Evolutionary conservation across 164 flowering plant genomes (phyloP).

Genomic region (Echeveria elegans): DNA sequence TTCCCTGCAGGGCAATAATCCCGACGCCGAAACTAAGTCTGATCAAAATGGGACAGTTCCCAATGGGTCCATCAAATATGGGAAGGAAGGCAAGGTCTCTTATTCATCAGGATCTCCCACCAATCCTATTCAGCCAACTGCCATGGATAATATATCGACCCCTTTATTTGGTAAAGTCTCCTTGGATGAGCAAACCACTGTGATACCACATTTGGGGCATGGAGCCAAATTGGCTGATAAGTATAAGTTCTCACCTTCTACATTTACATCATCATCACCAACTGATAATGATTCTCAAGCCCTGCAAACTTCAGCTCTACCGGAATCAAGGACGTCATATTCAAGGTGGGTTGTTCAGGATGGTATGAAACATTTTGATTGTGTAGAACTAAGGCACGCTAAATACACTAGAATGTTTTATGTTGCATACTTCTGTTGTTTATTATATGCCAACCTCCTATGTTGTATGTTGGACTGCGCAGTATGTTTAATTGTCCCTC

Average conservation of each 20-base stretch:
- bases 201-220: conserved; percentile 23
- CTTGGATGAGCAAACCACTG: conserved; percentile 20
- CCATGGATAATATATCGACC: conserved; percentile 17
- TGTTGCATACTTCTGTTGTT: background rate
- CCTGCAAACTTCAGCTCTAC: conserved; percentile 11
- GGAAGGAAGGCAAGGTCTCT: conserved; percentile 17
- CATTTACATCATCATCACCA: conserved; percentile 12
- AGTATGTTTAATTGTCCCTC: conserved; percentile 7
- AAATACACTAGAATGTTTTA: background rate
- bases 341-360: conserved; percentile 9
- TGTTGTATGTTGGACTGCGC: background rate
- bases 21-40: background rate
- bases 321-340: conserved; percentile 7
- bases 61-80: conserved; percentile 18
- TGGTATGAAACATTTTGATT: background rate
- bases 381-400: too few species aligned
- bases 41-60: conserved; percentile 14
- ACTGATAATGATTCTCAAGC: conserved; percentile 14
- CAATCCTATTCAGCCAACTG: conserved; percentile 13
- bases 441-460: background rate
- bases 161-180: conserved; percentile 12
- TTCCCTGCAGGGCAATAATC: conserved; percentile 7
- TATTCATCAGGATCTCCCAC: conserved; percentile 16
- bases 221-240: conserved; percentile 15
- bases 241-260: conserved; percentile 15